Conservation (phyloP, 148 eudicot genomes). For the Chenopodium berlandieri region DNA sequence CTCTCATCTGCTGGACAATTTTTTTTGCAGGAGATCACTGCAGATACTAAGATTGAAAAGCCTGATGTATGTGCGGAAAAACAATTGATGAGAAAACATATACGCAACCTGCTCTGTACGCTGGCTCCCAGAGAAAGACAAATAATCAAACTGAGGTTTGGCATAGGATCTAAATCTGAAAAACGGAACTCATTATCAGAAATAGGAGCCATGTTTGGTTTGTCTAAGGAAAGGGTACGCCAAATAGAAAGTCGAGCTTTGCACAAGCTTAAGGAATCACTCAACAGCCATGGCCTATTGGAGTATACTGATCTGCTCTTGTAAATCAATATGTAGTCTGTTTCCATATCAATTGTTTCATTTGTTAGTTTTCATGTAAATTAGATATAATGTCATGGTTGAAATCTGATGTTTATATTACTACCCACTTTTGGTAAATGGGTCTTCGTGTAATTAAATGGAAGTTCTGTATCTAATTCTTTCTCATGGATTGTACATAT, state of each 20-base stretch:
- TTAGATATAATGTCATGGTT: not conserved
- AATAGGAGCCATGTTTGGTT: constrained; percentile 66
- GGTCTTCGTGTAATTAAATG: constrained; percentile 12
- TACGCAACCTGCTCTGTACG: constrained; percentile 52
- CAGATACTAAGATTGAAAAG: constrained; percentile 56
- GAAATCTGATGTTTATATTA: not conserved
- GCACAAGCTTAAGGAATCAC: constrained; percentile 65
- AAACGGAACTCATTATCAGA: constrained; percentile 55
- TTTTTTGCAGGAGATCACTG: constrained; percentile 64
- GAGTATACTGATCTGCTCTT: constrained; percentile 64
- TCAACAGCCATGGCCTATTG: constrained; percentile 54
- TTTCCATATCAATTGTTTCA: not conserved
- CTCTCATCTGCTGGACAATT: not conserved
- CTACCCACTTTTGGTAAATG: not conserved
- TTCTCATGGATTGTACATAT: constrained; percentile 16
- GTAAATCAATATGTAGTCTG: constrained; percentile 13
- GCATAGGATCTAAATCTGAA: constrained; percentile 49
- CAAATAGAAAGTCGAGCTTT: constrained; percentile 83
- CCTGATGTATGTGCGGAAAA: constrained; percentile 52
- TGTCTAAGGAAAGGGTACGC: constrained; percentile 83
- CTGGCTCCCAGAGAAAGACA: constrained; percentile 60
- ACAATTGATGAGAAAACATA: constrained; percentile 75
- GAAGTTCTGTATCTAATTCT: constrained; percentile 13
- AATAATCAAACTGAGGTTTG: constrained; percentile 64
- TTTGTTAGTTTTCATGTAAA: constrained; percentile 21